Conservation (phyloP, 495 filamentous ascomycete species). For the Lindgomyces ingoldianus region DNA sequence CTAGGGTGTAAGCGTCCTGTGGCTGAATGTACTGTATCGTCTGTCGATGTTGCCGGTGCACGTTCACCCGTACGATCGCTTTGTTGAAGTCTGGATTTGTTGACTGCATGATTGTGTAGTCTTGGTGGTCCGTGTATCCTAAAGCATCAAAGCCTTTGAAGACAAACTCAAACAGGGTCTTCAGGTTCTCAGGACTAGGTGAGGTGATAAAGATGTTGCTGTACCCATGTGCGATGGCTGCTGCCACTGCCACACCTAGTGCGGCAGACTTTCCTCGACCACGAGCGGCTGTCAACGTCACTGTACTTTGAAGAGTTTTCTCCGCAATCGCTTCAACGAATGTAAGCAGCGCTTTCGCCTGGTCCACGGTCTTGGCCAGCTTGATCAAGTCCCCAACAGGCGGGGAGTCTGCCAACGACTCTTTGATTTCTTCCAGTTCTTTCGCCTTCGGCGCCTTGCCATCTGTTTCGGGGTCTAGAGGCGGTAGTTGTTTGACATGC, state of each 20-base stretch:
- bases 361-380: conserved; percentile 87
- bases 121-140: conserved; percentile 87
- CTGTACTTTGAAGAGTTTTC: conserved; percentile 91
- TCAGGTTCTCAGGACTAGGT: conserved; percentile 96
- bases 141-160: conserved; percentile 98
- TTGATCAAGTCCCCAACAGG: conserved; percentile 80
- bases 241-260: conserved; percentile 88
- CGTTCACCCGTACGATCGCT: conserved; percentile 94
- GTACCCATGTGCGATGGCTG: conserved; percentile 92
- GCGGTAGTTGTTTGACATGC: conserved; percentile 79
- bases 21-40: conserved; percentile 98
- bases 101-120: conserved; percentile 97
- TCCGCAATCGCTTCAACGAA: conserved; percentile 97
- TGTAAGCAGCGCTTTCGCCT: conserved; percentile 90
- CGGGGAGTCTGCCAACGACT: conserved; percentile 78
- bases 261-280: conserved; percentile 97
- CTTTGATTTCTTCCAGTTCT: conserved; percentile 85
- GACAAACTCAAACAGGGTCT: conserved; percentile 96
- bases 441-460: conserved; percentile 63
- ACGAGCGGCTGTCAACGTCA: conserved; percentile 89
- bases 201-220: conserved; percentile 99
- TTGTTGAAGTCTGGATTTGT: conserved; percentile 99
- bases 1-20: conserved; percentile 89
- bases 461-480: conserved; percentile 65
- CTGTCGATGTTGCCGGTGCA: conserved; percentile 92